Base-by-base conservation (phyloP, 148 eudicot genomes). In the Chenopodium berlandieri region DNA sequence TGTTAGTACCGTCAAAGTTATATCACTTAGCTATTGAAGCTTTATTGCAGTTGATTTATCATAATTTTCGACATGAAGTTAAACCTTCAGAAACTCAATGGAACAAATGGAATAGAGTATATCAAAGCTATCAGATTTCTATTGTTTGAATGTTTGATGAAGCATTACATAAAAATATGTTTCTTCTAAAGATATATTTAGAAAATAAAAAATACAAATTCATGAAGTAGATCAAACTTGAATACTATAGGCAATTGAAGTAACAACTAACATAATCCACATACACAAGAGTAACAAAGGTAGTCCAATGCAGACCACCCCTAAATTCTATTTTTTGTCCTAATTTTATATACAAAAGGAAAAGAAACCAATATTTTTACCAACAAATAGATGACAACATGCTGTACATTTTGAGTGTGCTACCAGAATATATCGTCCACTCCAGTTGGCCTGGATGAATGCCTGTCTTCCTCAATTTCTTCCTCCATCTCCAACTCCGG, bases 401-500 rank as follows among this genome's bases (percentile, higher is more conserved):
- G 67, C 91, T 92, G 86, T 90, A 94, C 92, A 91, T 83, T 84
- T 71, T 32, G 25, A 40, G 50, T 71, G 27, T 56, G 78, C 58
- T 85, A 92, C 94, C 95, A 90, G 91, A 90, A 88, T 81, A 78
- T 87, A 86, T 92, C 97, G 82, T 89, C 91, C 72, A 87, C 88
- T 9, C 83, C 92, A 65, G 88, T 79, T 8, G 92, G 72, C 40
- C 88, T 78, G 44, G 87, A 73, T 34, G 83, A 79, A 78, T 77
- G 78, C 65, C 82, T 54, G 11, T 88, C 88, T 34, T 83, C 92
- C 25, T 92, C 92, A 14, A 73, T 85, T 82, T 93, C 94, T 37
- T 85, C 90, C 87, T 95, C 98, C 98, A 90, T 90, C 89, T 94
- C 98, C 85, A 91, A 52, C 90, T 96, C 97, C 1, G 90, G 92